phyloP scores from a whole-genome alignment of 208 protist genomes.

The Leishmania lainsoni region DNA sequence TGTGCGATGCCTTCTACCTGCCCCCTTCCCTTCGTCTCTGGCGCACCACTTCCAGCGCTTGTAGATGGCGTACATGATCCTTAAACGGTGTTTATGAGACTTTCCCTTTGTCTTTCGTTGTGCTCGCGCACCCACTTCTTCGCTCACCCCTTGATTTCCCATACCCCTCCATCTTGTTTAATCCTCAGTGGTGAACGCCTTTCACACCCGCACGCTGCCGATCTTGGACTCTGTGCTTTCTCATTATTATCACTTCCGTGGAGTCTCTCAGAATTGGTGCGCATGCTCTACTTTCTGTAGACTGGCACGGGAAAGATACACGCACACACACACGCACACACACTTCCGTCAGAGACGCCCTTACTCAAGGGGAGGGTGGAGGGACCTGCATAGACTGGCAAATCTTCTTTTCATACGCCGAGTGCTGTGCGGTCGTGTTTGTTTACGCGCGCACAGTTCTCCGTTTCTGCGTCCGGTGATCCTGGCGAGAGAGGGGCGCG shows the following conservation, averaged over 20 bases:
- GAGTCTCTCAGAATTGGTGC: constrained; percentile 7
- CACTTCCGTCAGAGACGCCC: neutral
- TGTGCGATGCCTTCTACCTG: neutral
- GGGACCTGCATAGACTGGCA: neutral
- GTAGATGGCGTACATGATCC: neutral
- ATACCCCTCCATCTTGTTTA: neutral
- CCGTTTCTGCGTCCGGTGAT: neutral
- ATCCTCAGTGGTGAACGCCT: neutral
- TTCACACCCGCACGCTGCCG: neutral
- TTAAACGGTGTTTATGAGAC: neutral
- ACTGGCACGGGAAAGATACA: neutral
- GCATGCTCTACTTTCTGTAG: neutral
- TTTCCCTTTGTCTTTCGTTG: neutral
- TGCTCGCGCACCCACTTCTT: neutral
- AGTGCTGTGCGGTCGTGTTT: neutral
- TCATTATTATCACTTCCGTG: neutral
- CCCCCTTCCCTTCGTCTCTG: neutral
- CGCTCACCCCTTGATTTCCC: neutral
- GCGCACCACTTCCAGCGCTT: neutral
- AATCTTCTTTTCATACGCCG: neutral
- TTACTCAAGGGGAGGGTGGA: neutral
- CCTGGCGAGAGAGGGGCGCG: neutral
- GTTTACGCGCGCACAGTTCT: neutral
- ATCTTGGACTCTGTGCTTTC: constrained; percentile 7
- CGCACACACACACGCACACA: neutral